Conservation (phyloP, 176 grass and related monocot species). For the Musa itinerans region DNA sequence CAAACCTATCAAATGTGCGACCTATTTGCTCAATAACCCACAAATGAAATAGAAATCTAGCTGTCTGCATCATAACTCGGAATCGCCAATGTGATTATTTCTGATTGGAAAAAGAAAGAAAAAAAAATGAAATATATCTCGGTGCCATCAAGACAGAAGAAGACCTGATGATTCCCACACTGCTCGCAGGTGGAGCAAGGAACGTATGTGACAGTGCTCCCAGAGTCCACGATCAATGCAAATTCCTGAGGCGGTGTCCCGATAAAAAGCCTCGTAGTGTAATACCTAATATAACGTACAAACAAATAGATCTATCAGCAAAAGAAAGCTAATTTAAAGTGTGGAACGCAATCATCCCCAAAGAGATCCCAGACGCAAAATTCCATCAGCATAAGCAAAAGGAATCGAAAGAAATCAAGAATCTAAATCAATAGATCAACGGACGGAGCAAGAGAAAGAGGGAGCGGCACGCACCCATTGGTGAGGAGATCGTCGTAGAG, state of each 20-base stretch:
- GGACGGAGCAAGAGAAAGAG: neutral
- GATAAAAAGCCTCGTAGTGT: constrained; percentile 67
- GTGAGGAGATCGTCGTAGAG: constrained; percentile 96
- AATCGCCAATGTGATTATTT: too few species aligned
- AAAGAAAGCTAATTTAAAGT: neutral
- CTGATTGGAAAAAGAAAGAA: neutral
- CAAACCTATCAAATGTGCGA: neutral
- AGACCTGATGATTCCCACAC: constrained; percentile 87
- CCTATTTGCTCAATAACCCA: too few species aligned
- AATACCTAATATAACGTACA: neutral
- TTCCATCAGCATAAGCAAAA: neutral
- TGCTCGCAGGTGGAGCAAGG: constrained; percentile 93
- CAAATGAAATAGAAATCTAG: neutral
- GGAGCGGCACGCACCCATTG: constrained; percentile 45
- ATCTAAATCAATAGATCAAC: neutral
- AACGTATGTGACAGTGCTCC: constrained; percentile 96
- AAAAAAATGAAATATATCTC: neutral
- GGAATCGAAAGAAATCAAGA: neutral
- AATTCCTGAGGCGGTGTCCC: constrained; percentile 85
- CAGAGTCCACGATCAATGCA: constrained; percentile 89
- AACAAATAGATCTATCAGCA: neutral
- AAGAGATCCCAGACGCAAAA: neutral
- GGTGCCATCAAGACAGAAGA: neutral
- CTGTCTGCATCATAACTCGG: neutral
- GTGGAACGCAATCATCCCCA: neutral